A percentile compares a stretch with the other conserved stretches of the same genome.
Conservation (phyloP, 257 asterid genomes). For the Jacaranda mimosifolia region DNA sequence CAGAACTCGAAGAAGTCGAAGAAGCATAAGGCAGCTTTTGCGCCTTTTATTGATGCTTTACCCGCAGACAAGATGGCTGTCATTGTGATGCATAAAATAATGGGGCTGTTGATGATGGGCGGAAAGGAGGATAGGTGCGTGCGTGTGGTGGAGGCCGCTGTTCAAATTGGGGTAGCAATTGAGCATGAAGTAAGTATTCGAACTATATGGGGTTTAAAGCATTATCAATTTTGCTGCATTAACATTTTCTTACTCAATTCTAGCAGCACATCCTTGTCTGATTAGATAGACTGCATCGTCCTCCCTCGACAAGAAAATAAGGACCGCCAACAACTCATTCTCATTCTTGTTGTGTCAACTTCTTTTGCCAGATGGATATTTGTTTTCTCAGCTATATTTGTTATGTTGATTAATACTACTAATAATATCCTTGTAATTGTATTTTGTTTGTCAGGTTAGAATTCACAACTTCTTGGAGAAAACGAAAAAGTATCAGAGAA, state of each 20-base stretch:
- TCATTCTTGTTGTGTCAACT: not conserved
- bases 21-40: constrained; percentile 71
- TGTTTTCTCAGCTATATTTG: not conserved
- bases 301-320: not conserved
- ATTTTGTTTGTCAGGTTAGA: constrained; percentile 63
- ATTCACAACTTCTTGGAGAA: constrained; percentile 88
- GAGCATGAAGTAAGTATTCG: constrained; percentile 81
- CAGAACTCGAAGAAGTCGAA: constrained; percentile 63
- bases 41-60: constrained; percentile 73
- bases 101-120: constrained; percentile 94
- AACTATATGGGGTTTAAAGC: constrained; percentile 6
- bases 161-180: constrained; percentile 82
- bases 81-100: constrained; percentile 91
- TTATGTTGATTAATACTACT: constrained; percentile 21
- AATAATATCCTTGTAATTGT: constrained; percentile 24
- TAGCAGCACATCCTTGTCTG: not conserved
- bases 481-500: constrained; percentile 53
- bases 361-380: not conserved
- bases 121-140: constrained; percentile 81
- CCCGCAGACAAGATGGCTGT: constrained; percentile 97
- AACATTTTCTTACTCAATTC: not conserved
- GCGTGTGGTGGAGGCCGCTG: constrained; percentile 90
- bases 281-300: not conserved
- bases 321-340: not conserved
- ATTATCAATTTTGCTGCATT: not conserved